phyloP scores from a whole-genome alignment of 176 grass and related monocot genomes.

The Cenchrus purpureus region DNA sequence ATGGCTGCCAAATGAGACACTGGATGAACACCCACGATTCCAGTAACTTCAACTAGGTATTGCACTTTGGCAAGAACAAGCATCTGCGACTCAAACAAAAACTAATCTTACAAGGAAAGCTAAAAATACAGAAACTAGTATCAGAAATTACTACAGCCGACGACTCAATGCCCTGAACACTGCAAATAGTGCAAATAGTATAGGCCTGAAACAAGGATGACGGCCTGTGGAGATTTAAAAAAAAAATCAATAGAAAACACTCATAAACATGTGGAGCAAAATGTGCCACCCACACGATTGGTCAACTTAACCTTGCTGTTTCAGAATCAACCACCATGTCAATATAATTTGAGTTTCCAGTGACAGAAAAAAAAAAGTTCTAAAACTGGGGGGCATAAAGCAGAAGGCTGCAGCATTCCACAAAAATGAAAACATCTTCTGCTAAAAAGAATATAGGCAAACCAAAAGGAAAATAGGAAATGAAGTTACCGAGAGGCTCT shows the following conservation, averaged over 20 bases:
- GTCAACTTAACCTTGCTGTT: not conserved
- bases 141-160: not conserved
- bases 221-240: not conserved
- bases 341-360: constrained; percentile 13
- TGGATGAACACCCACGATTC: not conserved
- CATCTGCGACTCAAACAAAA: constrained; percentile 1
- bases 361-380: not conserved
- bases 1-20: not conserved
- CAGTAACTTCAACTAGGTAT: constrained; percentile 15
- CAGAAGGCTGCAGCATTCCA: not conserved
- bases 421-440: constrained; percentile 21
- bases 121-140: not conserved
- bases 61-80: not conserved
- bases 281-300: not conserved
- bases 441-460: constrained; percentile 27
- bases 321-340: not conserved
- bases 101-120: not conserved
- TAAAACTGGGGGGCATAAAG: not conserved
- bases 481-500: constrained; percentile 88
- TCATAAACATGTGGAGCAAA: not conserved
- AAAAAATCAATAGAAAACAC: not conserved
- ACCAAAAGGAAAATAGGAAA: constrained; percentile 2
- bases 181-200: too few species aligned
- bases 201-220: not conserved
- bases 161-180: not conserved